phyloP scores from a whole-genome alignment of 2,329 filamentous ascomycete genomes.

The Botrytis pseudocinerea region DNA sequence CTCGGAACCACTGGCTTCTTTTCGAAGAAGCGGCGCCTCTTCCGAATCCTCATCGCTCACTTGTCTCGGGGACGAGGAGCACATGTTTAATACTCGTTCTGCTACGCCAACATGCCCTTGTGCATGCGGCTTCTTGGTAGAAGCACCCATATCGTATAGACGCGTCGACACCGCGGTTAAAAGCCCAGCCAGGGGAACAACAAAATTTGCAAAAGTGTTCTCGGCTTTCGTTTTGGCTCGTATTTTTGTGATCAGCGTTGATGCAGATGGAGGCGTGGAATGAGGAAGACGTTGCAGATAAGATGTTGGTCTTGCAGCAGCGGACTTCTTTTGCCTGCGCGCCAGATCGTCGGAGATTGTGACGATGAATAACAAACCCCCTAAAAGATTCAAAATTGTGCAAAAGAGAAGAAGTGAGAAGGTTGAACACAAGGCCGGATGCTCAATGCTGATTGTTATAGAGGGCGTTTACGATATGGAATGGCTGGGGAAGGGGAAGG shows the following conservation, averaged over 20 bases:
- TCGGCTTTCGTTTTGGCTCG: constrained; percentile 17
- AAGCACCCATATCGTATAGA: constrained; percentile 34
- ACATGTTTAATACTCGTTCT: constrained; percentile 14
- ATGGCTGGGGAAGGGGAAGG: constrained; percentile 18
- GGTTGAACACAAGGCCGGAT: neutral
- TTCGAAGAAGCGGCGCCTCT: constrained; percentile 32
- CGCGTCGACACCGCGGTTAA: constrained; percentile 29
- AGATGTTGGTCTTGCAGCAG: neutral
- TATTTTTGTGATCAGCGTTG: neutral
- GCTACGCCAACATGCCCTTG: constrained; percentile 1
- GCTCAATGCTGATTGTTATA: constrained; percentile 4
- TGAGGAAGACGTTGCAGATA: neutral
- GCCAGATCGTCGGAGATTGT: constrained; percentile 17
- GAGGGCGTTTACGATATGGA: constrained; percentile 7
- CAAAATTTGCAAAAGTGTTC: constrained; percentile 29
- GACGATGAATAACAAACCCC: neutral
- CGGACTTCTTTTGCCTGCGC: constrained; percentile 3
- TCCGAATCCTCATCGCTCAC: constrained; percentile 26
- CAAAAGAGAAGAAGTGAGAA: constrained; percentile 3
- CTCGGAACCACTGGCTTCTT: constrained; percentile 21
- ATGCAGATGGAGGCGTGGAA: neutral
- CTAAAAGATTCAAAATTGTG: neutral
- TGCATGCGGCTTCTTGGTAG: constrained; percentile 17
- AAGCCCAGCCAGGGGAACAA: constrained; percentile 30
- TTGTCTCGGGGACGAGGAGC: neutral